These are phyloP conservation scores for Lactarius sanguifluus DNA, from an alignment of 768 basidiomycete species.

Conservation along the genomic window DNA sequence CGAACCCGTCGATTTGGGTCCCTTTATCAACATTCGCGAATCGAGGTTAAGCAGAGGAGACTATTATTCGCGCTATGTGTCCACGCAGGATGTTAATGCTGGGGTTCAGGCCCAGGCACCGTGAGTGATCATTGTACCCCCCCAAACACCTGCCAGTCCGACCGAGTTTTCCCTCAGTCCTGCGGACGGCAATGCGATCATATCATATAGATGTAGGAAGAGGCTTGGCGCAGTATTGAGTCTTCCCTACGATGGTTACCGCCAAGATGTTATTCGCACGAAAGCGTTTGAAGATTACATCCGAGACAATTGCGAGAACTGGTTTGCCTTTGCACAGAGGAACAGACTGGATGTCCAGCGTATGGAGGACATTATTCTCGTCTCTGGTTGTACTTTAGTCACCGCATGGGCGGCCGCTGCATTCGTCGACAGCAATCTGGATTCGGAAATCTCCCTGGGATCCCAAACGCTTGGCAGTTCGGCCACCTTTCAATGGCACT, in stretches of 20 bases:
- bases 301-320: slow-evolving; percentile 14
- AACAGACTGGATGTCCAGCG: slow-evolving; percentile 7
- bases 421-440: slow-evolving; percentile 1
- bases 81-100: slow-evolving; percentile 2
- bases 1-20: slow-evolving; percentile 8
- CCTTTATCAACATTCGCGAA: slow-evolving; percentile 1
- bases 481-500: slow-evolving; percentile 6
- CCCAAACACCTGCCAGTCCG: neutral
- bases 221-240: slow-evolving; percentile 9
- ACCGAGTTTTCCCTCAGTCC: neutral
- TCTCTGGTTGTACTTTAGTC: slow-evolving; percentile 17
- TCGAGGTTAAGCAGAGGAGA: slow-evolving; percentile 2
- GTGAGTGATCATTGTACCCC: neutral
- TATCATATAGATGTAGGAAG: slow-evolving; percentile 1
- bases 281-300: slow-evolving; percentile 21
- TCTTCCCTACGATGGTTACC: neutral
- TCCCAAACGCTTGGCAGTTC: neutral
- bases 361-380: slow-evolving; percentile 24
- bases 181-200: neutral
- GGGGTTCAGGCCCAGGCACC: slow-evolving; percentile 1
- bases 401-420: slow-evolving; percentile 14
- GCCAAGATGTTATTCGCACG: slow-evolving; percentile 13
- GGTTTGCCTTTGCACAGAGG: slow-evolving; percentile 13
- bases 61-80: slow-evolving; percentile 9
- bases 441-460: slow-evolving; percentile 8